A percentile compares a stretch with the other conserved stretches of the same genome.
phyloP scores from a whole-genome alignment of 129 eudicot species.

The Centaurea solstitialis region DNA sequence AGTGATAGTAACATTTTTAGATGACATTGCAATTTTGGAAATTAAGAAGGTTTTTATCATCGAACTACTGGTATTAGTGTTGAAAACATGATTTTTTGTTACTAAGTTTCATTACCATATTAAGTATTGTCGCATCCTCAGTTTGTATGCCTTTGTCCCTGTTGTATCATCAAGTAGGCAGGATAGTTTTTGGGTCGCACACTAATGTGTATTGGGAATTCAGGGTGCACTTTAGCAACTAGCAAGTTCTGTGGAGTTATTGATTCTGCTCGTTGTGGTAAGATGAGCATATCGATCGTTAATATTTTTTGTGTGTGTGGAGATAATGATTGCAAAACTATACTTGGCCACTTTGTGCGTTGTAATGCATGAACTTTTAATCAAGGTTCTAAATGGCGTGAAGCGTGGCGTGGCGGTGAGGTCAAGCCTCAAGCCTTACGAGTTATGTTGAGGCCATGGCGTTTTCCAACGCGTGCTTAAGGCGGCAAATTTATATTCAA shows the following conservation, averaged over 20 bases:
- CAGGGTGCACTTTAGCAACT: neutral
- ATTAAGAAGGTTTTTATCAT: conserved; percentile 2
- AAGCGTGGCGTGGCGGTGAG: too few relatives aligned
- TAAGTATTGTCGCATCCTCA: neutral
- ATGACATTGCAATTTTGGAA: neutral
- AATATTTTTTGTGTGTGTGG: neutral
- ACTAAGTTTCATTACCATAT: neutral
- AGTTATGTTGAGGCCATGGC: too few relatives aligned
- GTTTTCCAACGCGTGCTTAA: too few relatives aligned
- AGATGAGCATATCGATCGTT: neutral
- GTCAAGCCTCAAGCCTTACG: too few relatives aligned
- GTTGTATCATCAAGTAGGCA: neutral
- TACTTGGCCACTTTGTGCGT: neutral
- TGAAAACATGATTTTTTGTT: neutral
- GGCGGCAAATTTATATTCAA: too few relatives aligned
- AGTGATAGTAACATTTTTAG: neutral
- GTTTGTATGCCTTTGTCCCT: neutral
- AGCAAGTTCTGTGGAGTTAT: neutral
- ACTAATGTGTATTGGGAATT: conserved; percentile 3
- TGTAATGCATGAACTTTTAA: neutral
- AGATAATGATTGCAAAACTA: neutral
- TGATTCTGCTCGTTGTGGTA: neutral
- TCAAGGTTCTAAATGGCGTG: too few relatives aligned
- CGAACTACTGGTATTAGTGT: neutral
- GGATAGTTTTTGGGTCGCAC: neutral